Base-by-base conservation (phyloP, 192 early-diverging fungal species). In the Oehlia diaphana region DNA sequence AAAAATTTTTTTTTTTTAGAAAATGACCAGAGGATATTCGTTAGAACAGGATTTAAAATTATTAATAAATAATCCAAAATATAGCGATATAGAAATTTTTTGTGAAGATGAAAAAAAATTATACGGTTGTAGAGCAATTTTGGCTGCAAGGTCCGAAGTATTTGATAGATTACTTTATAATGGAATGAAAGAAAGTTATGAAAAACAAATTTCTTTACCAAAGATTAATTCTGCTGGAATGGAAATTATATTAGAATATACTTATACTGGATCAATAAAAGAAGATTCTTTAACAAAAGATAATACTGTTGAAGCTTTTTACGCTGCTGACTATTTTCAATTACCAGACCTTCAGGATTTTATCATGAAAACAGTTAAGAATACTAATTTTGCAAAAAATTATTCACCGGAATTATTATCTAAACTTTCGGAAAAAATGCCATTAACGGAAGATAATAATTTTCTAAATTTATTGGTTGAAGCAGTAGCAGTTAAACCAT, bases 261-360 rank as follows among this genome's bases (percentile, higher is more conserved):
- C 75, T 50, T 64, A 64, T 23, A 72, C 69, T 7, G 79, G 72
- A 6, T n/a, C 3, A 2, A 26, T 80, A 21, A 13, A 13, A 14
- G 37, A 31, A 19, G 72, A 75, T 1, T 14, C 39, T 19, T 73
- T 80, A n/a, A 63, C 71, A n/a, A 49, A 21, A 2, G 79, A 70
- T 0, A 80, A 70, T 74, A 33, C 63, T 9, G 9, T 80, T 7
- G 37, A 74, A 72, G 19, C 63, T 2, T 80, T 77, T 62, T 23
- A 47, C 21, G 79, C 79, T 23, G 72, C 79, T 0, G 70, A 80
- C 35, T 80, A 63, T 47, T 80, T 80, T 63, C 4, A 44, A 33
- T 19, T 72, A 2, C 8, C 72, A 2, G 71, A 61, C 5, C n/a
- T 80, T 39, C 70, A 80, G n/a, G 39, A 72, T 31, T 21, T 14